Percentiles rank a stretch among this genome's conserved stretches.
Conservation (phyloP, 1,284 basidiomycete species). For the Pseudomicrostroma phylloplanum region DNA sequence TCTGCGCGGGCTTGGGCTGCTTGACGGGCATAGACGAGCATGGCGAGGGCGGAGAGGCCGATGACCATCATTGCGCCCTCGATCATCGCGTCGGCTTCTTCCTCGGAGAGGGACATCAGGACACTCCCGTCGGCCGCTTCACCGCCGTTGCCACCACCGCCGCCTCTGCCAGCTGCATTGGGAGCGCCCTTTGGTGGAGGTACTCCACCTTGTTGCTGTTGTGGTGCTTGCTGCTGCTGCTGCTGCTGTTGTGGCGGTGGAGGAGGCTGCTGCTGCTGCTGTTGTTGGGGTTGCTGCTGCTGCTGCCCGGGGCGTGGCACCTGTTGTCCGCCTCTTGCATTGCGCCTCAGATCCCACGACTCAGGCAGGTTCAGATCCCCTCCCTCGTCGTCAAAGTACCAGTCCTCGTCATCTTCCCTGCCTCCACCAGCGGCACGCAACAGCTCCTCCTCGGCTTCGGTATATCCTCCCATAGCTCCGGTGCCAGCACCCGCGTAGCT, state of each 20-base stretch:
- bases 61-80: slow-evolving; percentile 34
- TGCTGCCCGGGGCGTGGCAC: too few species aligned
- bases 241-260: slow-evolving; percentile 8
- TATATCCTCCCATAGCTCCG: slow-evolving; percentile 21
- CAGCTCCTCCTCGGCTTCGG: slow-evolving; percentile 34
- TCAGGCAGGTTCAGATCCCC: slow-evolving; percentile 37
- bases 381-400: slow-evolving; percentile 18
- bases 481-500: slow-evolving; percentile 17
- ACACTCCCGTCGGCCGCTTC: slow-evolving; percentile 13
- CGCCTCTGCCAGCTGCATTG: not conserved
- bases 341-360: slow-evolving; percentile 12
- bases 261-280: slow-evolving; percentile 6
- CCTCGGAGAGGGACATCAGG: slow-evolving; percentile 19
- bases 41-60: slow-evolving; percentile 32
- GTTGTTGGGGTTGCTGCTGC: not conserved
- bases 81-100: slow-evolving; percentile 33
- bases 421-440: slow-evolving; percentile 1
- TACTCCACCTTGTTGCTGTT: not conserved
- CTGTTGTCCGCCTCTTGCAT: not conserved
- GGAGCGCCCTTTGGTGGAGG: not conserved
- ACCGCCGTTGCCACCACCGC: slow-evolving; percentile 16
- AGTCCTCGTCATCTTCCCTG: slow-evolving; percentile 8
- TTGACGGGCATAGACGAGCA: slow-evolving; percentile 33
- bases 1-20: slow-evolving; percentile 30
- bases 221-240: not conserved